Evolutionary conservation across 257 asterid species (phyloP).

Genomic region (Nicotiana tabacum): DNA sequence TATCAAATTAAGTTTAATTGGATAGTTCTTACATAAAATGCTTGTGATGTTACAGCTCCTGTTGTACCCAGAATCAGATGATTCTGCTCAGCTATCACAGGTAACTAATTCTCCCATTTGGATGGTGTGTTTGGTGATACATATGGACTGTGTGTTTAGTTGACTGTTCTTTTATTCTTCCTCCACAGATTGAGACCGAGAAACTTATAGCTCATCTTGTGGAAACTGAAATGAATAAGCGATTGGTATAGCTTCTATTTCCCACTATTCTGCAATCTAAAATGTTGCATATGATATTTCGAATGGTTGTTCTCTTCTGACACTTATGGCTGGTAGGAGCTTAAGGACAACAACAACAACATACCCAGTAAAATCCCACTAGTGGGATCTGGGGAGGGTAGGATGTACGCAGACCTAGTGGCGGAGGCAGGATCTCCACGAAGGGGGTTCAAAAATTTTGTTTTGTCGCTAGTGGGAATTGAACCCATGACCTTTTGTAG

Average conservation of each 20-base stretch:
- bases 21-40: constrained; percentile 22
- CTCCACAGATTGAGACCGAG: constrained; percentile 87
- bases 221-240: constrained; percentile 87
- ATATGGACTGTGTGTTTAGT: not conserved
- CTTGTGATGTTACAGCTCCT: constrained; percentile 53
- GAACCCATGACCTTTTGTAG: no score
- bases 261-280: not conserved
- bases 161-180: constrained; percentile 6
- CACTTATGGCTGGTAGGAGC: not conserved
- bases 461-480: no score
- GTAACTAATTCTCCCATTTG: constrained; percentile 32
- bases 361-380: no score
- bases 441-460: no score
- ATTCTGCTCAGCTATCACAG: constrained; percentile 98
- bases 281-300: not conserved
- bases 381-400: no score
- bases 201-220: constrained; percentile 95
- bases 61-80: constrained; percentile 93
- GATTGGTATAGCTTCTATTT: constrained; percentile 41
- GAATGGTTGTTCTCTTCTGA: not conserved
- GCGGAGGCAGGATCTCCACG: no score
- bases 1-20: not conserved
- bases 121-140: constrained; percentile 4
- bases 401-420: no score
- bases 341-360: not conserved